Base-by-base conservation (phyloP, 2,329 filamentous ascomycete species). In the Hymenoscyphus occultus region DNA sequence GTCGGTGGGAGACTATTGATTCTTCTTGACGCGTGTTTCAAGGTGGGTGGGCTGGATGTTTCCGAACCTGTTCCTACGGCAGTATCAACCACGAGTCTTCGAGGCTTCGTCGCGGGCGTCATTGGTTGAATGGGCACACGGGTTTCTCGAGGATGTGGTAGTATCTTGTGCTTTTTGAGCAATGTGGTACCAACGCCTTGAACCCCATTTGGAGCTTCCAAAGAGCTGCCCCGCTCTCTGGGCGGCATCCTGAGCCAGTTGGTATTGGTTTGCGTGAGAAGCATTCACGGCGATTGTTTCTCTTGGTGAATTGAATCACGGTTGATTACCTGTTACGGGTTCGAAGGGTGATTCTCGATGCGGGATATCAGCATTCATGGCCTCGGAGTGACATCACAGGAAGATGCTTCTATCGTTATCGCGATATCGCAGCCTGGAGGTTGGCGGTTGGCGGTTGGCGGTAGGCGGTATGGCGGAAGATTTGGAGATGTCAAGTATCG, bases 1-100 rank as follows among this genome's bases (percentile, higher is more conserved):
- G 86, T 89, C n/a, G 86, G 86, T 51, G 86, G 86, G 45, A 84
- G 77, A 69, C 81, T 64, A 39, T 71, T 68, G 54, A 76, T 72
- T 51, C 69, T 70, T 61, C 69, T 73, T 1, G 73, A 72, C 14
- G 72, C 59, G 67, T 76, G 75, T 62, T 75, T 76, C 51, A 76
- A 63, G 10, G 68, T 74, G 40, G 64, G 71, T 40, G 73, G 73
- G 64, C 73, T 75, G 48, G 72, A 71, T n/a, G 65, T 66, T 63
- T 73, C 72, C 39, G 74, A 75, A 57, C 70, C 70, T 58, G 66
- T 63, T 62, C 62, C 68, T 51, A 19, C 5, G n/a, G n/a, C 13
- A 14, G 73, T 72, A 61, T 75, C 72, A 35, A 74, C 65, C 40
- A 60, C 66, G 6, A 73, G 64, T 60, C 71, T 70, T 66, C 64